phyloP scores from a whole-genome alignment of 2,329 filamentous ascomycete species.

The Aspergillus sp. region DNA sequence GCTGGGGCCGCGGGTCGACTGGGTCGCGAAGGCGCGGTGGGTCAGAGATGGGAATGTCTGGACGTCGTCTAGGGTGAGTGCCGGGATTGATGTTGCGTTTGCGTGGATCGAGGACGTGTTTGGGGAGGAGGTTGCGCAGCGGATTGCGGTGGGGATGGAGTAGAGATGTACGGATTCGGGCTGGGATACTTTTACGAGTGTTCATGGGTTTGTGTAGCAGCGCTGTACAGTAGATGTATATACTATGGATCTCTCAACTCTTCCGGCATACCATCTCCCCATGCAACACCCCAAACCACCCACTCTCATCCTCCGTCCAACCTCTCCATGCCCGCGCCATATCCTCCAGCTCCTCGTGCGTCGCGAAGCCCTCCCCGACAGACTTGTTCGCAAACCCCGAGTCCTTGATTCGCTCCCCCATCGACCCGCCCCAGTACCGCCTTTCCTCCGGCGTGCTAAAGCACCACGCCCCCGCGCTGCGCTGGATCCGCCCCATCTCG shows the following conservation, averaged over 20 bases:
- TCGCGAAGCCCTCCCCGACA: conserved; percentile 23
- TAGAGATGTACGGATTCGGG: conserved; percentile 46
- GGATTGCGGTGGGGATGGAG: conserved; percentile 46
- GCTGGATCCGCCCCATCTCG: conserved; percentile 11
- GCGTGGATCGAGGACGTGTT: conserved; percentile 48
- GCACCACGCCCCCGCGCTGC: conserved; percentile 27
- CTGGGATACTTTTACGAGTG: conserved; percentile 47
- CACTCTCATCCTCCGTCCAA: conserved; percentile 25
- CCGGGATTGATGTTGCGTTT: conserved; percentile 53
- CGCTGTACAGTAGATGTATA: too few relatives aligned
- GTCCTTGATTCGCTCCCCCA: conserved; percentile 20
- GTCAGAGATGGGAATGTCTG: conserved; percentile 58
- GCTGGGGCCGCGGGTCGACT: conserved; percentile 45
- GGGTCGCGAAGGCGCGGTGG: conserved; percentile 55
- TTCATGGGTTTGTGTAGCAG: conserved; percentile 9
- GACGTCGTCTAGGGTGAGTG: conserved; percentile 55
- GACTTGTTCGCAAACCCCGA: conserved; percentile 21
- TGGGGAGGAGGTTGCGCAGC: conserved; percentile 42
- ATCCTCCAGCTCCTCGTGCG: conserved; percentile 19
- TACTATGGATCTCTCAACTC: too few relatives aligned
- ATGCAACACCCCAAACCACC: conserved; percentile 30
- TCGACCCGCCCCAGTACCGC: conserved; percentile 26
- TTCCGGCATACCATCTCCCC: conserved; percentile 31
- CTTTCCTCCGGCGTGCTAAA: conserved; percentile 24
- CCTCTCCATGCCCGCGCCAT: conserved; percentile 26